Conservation (phyloP, 2,329 filamentous ascomycete genomes). For the Verticillium klebahnii region DNA sequence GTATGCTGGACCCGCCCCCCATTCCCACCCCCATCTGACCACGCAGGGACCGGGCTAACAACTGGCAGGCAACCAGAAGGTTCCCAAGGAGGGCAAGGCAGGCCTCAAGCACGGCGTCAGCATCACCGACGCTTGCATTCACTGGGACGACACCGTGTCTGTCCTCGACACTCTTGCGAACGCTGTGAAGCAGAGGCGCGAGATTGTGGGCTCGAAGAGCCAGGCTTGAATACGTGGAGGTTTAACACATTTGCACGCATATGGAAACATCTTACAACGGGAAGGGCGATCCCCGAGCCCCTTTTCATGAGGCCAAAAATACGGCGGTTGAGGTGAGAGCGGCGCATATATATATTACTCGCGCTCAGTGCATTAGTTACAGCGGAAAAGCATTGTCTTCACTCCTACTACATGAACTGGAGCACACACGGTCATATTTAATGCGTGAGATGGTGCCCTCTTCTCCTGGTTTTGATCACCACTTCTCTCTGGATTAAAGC, state of each 20-base stretch:
- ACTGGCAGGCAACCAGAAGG: constrained; percentile 75
- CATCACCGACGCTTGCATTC: constrained; percentile 96
- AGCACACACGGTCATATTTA: too few species aligned
- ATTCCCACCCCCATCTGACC: not conserved
- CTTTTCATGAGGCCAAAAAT: not conserved
- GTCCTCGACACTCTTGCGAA: constrained; percentile 75
- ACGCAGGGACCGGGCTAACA: constrained; percentile 17
- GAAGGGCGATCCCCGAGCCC: not conserved
- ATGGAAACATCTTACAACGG: not conserved
- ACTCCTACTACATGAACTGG: too few species aligned
- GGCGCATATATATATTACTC: not conserved
- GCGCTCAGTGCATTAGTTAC: not conserved
- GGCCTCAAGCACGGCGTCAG: constrained; percentile 90
- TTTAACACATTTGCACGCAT: too few species aligned
- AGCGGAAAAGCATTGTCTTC: not conserved
- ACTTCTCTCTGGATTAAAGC: too few species aligned
- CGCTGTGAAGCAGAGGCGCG: constrained; percentile 71
- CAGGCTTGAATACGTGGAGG: constrained; percentile 1
- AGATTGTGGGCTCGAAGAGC: constrained; percentile 20
- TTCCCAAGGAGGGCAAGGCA: constrained; percentile 77
- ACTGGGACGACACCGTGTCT: constrained; percentile 82
- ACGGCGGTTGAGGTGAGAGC: not conserved
- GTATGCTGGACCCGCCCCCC: constrained; percentile 35
- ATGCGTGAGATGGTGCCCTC: too few species aligned
- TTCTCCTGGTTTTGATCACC: too few species aligned